Evolutionary conservation across 129 eudicot genomes (phyloP), one percentile per base, ranked within the genome.

Genomic region (Centaurea solstitialis): DNA sequence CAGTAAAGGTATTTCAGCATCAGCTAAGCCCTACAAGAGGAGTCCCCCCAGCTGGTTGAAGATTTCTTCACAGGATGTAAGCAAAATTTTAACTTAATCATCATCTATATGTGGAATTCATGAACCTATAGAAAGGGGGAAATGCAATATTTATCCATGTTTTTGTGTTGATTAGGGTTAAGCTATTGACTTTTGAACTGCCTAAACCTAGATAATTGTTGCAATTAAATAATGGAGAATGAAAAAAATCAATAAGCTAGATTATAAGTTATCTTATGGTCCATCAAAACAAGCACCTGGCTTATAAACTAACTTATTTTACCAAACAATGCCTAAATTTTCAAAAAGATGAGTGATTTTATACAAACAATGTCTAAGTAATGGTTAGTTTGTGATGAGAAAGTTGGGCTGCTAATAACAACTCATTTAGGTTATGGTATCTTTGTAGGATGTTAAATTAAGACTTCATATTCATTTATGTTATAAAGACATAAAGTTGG

Each of bases 1-100:
- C 88, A 90, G 94, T 33, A 90, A 90, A 86, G 94, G 94, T 81
- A 90, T 88, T 40, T 90, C 94, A 7, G 94, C 92, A 59, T 88
- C 94, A 76, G 92, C 92, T 47, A 78, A 79, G 73, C 94, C 94
- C 0, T 90, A 90, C 88, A 90, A 90, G 94, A 88, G 94, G 80
- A 88, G 84, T 66, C 84, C 92, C 22, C 92, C 94, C 0, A 86
- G 86, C 78, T 90, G 94, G 94, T 70, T 90, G 72, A 90, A 90
- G 83, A 88, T 84, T 83, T 78, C 94, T 26, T 24, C 92, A 45
- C 92, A 79, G 65, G 94, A 90, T 40, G 94, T 90, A 87, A 28
- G 91, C n/a, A n/a, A n/a, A n/a, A n/a, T n/a, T n/a, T n/a, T n/a
- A n/a, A n/a, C n/a, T n/a, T n/a, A n/a, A n/a, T n/a, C n/a, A n/a